Percentiles rank a stretch among this genome's conserved stretches.
Evolutionary conservation across 805 yeast genomes (phyloP).

Genomic region (Ogataea zsoltii): DNA sequence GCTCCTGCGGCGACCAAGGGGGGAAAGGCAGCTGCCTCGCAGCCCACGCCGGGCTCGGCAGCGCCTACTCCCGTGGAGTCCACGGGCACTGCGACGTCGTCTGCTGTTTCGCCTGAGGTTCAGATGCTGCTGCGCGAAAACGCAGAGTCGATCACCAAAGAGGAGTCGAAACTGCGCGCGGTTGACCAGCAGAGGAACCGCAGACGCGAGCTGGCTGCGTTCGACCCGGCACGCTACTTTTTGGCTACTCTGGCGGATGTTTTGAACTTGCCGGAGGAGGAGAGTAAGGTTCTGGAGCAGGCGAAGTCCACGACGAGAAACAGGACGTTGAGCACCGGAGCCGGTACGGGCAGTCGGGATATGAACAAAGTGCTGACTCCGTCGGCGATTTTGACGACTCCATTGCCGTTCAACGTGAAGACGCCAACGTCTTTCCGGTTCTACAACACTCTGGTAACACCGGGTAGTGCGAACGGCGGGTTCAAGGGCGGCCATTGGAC

Average conservation of each 20-base stretch:
- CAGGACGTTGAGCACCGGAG: slow-evolving; percentile 16
- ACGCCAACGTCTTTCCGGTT: slow-evolving; percentile 45
- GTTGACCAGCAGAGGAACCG: slow-evolving; percentile 44
- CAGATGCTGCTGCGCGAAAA: slow-evolving; percentile 34
- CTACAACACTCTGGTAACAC: slow-evolving; percentile 21
- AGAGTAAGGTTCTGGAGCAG: slow-evolving; percentile 29
- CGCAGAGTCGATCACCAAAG: slow-evolving; percentile 29
- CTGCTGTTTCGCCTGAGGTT: slow-evolving; percentile 29
- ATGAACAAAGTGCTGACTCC: slow-evolving; percentile 34
- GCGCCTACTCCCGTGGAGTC: slow-evolving; percentile 5
- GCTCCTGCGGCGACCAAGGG: slow-evolving; percentile 5
- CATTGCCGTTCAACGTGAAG: slow-evolving; percentile 36
- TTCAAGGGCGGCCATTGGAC: slow-evolving; percentile 15
- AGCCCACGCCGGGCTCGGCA: slow-evolving; percentile 10
- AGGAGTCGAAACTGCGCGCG: slow-evolving; percentile 26
- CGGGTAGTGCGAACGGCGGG: slow-evolving; percentile 11
- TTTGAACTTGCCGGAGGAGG: slow-evolving; percentile 45
- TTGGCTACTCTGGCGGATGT: slow-evolving; percentile 52
- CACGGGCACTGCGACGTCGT: slow-evolving; percentile 1
- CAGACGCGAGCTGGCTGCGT: slow-evolving; percentile 46
- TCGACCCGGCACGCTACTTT: slow-evolving; percentile 50
- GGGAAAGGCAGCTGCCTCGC: slow-evolving; percentile 10
- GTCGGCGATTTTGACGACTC: slow-evolving; percentile 41
- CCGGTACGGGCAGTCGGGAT: slow-evolving; percentile 11
- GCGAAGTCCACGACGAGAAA: slow-evolving; percentile 12